Evolutionary conservation across 371 early-diverging fungal genomes (phyloP).

Genomic region (Mortierella sp.): DNA sequence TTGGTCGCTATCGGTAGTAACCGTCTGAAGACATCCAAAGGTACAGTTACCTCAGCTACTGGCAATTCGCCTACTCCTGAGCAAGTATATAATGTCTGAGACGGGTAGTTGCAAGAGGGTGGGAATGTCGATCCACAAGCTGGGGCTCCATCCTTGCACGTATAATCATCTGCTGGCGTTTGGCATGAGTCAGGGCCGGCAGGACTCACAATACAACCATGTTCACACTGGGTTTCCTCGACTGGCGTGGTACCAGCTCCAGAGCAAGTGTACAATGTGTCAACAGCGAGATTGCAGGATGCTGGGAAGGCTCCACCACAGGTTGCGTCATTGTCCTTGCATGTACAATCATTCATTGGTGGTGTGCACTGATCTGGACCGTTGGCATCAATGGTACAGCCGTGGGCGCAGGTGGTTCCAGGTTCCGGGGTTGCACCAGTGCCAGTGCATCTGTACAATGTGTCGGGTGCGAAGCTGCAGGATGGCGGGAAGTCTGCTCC

Average conservation of each 20-base stretch:
- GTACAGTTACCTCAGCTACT: not conserved
- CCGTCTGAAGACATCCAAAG: no score
- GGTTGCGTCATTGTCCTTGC: not conserved
- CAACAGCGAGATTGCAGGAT: not conserved
- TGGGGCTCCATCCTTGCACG: not conserved
- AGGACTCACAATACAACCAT: not conserved
- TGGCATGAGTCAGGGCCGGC: not conserved
- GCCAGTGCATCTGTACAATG: slow-evolving; percentile 8
- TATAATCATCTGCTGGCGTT: slow-evolving; percentile 5
- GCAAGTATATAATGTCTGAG: slow-evolving; percentile 4
- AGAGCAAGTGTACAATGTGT: slow-evolving; percentile 6
- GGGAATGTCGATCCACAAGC: slow-evolving; percentile 10
- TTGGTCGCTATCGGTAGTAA: no score
- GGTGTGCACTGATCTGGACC: slow-evolving; percentile 3
- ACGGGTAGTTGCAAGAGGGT: not conserved
- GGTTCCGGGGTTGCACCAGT: slow-evolving; percentile 4
- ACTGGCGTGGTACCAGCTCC: slow-evolving; percentile 10
- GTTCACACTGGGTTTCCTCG: not conserved
- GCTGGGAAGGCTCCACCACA: slow-evolving; percentile 10
- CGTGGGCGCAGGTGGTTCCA: not conserved
- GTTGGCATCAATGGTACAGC: not conserved
- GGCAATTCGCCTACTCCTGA: slow-evolving; percentile 4
- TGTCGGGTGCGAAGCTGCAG: not conserved
- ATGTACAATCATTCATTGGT: slow-evolving; percentile 8
- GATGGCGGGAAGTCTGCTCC: slow-evolving; percentile 8